Base-by-base conservation (phyloP, 805 yeast species). In the Pichia cabralensis region DNA sequence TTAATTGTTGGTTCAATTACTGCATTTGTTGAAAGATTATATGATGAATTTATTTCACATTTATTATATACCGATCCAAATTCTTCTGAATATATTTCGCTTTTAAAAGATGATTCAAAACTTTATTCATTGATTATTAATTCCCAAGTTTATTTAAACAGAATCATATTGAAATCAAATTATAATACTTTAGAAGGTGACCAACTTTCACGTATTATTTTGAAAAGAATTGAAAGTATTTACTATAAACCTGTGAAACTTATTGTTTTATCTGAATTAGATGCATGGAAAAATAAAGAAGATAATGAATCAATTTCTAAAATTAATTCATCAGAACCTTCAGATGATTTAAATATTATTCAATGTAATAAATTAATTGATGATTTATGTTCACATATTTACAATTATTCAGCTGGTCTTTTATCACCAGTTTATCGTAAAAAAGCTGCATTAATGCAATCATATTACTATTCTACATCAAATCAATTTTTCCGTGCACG, bases 11-110 rank as follows among this genome's bases (percentile, higher is more conserved):
- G 99, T 31, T 82, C 95, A 19, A 65, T 92, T 31, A 74, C 81
- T 31, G 78, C 96, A 8, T 73, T 82, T 40, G 80, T 89, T 42
- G 98, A 89, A 65, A 79, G 96, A 60, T 70, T 92, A 43, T 96
- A 86, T 55, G 97, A 89, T 52, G 99, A 92, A 64, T 80, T 88
- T 51, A 81, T 82, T 42, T 76, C 80, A 47, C 84, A 94, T 30
- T 70, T 92, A 50, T 86, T 88, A 55, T 74, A 74, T 46, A 78
- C 85, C 50, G 97, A 92, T 59, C 95, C 96, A 29, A 96, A 92
- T 57, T 81, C 96, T 17, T 78, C 84, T 38, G 98, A 92, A 60
- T 92, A 89, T 60, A 72, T 92, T 46, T 82, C 80, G 46, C 76
- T 97, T 58, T 71, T 92, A 54, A 80, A 79, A 59, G 95, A 88